These are phyloP conservation scores for Metschnikowia similis DNA, from an alignment of 805 yeast genomes.

Conservation along the genomic window DNA sequence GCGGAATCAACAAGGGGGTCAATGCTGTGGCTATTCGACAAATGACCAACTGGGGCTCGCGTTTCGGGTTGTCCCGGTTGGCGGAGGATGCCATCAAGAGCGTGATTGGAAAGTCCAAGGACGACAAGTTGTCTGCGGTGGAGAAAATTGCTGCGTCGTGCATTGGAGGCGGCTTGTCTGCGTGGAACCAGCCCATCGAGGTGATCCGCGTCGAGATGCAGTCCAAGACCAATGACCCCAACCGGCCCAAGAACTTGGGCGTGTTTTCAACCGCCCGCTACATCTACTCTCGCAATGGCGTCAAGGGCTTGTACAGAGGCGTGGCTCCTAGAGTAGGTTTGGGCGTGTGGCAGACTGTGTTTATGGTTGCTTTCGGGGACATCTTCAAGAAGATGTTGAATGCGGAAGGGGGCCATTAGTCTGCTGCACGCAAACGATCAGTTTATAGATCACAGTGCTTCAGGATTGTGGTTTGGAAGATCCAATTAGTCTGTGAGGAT, in stretches of 20 bases:
- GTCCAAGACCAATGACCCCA: constrained; percentile 88
- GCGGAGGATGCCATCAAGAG: constrained; percentile 82
- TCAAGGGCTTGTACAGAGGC: constrained; percentile 91
- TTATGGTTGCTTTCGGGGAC: constrained; percentile 98
- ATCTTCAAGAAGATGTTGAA: constrained; percentile 47
- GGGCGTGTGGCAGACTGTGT: constrained; percentile 97
- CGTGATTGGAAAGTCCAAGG: constrained; percentile 51
- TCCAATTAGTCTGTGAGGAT: no score
- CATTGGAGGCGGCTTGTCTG: constrained; percentile 94
- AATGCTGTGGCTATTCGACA: constrained; percentile 99
- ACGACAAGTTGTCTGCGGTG: constrained; percentile 59
- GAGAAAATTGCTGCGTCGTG: constrained; percentile 85
- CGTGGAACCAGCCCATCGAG: constrained; percentile 99
- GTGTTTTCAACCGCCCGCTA: constrained; percentile 75
- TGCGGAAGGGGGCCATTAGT: constrained; percentile 29
- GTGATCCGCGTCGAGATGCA: constrained; percentile 98
- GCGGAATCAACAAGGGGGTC: constrained; percentile 96
- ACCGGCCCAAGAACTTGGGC: constrained; percentile 87
- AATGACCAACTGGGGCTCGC: constrained; percentile 98
- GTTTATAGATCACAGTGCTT: no score
- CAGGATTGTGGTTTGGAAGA: no score
- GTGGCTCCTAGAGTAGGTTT: constrained; percentile 95
- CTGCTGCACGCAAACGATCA: no score
- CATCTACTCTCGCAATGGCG: constrained; percentile 76
- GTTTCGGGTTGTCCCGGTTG: constrained; percentile 88